These are phyloP conservation scores for Fennellomyces sp. DNA, from an alignment of 371 early-diverging fungal genomes.

Conservation along the genomic window DNA sequence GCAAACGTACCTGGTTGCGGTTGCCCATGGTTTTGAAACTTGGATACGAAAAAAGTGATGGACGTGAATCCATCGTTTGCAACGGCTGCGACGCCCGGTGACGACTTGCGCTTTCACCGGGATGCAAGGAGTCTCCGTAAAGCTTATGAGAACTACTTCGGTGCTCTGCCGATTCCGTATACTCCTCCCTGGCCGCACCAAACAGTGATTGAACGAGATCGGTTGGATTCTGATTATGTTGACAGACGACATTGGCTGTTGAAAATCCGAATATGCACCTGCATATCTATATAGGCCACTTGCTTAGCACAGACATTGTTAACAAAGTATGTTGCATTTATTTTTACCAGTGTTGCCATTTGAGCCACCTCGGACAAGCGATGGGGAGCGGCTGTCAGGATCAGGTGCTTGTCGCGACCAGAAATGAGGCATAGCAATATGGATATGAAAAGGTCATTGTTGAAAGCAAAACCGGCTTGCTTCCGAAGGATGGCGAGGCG, in stretches of 20 bases:
- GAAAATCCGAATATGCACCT: conserved; percentile 48
- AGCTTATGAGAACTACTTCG: conserved; percentile 1
- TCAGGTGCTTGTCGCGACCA: conserved; percentile 40
- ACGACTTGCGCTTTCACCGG: not conserved
- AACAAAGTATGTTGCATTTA: not conserved
- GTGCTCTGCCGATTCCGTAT: not conserved
- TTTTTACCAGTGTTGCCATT: conserved; percentile 42
- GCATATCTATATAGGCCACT: conserved; percentile 28
- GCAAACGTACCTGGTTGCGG: not conserved
- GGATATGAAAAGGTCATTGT: conserved; percentile 50
- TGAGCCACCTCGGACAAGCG: conserved; percentile 39
- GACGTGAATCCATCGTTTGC: conserved; percentile 2
- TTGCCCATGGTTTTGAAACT: conserved; percentile 1
- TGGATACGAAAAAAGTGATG: not conserved
- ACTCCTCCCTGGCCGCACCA: conserved; percentile 28
- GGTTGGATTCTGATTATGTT: conserved; percentile 22
- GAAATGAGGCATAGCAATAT: conserved; percentile 46
- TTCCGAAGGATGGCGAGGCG: conserved; percentile 37
- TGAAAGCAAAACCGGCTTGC: conserved; percentile 44
- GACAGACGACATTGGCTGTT: conserved; percentile 37
- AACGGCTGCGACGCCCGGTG: not conserved
- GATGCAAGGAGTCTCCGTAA: conserved; percentile 3
- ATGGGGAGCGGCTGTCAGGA: conserved; percentile 43
- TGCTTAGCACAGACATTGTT: not conserved
- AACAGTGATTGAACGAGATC: conserved; percentile 42